Evolutionary conservation across 1,139 yeast genomes (phyloP).

Genomic region (Suhomyces bokatorum): DNA sequence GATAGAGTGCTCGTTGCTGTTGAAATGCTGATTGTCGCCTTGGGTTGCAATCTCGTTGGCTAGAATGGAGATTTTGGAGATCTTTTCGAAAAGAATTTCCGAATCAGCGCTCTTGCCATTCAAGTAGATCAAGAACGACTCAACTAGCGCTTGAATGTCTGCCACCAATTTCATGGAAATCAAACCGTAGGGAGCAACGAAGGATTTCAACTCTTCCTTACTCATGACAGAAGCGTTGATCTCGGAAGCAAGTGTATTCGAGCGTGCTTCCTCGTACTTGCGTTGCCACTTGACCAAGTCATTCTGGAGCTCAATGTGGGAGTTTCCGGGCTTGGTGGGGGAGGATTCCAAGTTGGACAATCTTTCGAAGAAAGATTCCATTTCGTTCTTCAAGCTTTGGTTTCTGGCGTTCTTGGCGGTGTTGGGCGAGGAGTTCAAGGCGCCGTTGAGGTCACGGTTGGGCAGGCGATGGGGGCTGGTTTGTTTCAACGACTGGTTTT

Average conservation of each 20-base stretch:
- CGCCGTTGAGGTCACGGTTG: constrained; percentile 10
- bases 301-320: constrained; percentile 26
- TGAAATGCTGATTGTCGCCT: constrained; percentile 38
- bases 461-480: constrained; percentile 9
- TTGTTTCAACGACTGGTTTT: constrained; percentile 41
- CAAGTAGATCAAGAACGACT: constrained; percentile 41
- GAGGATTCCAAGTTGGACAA: constrained; percentile 25
- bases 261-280: constrained; percentile 44
- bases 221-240: constrained; percentile 27
- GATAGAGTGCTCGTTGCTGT: constrained; percentile 36
- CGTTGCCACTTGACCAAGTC: constrained; percentile 48
- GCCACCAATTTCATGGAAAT: constrained; percentile 47
- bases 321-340: constrained; percentile 14
- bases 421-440: constrained; percentile 3
- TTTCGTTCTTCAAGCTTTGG: constrained; percentile 18
- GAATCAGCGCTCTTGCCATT: constrained; percentile 36
- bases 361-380: constrained; percentile 33
- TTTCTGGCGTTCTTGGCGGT: constrained; percentile 5
- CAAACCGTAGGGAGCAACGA: constrained; percentile 42
- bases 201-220: constrained; percentile 29
- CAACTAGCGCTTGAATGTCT: constrained; percentile 49
- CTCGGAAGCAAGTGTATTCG: constrained; percentile 28
- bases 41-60: constrained; percentile 51
- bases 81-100: constrained; percentile 52
- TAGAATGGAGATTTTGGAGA: constrained; percentile 52